Percentiles rank a stretch among this genome's conserved stretches.
Conservation (phyloP, 148 eudicot species). For the Polygonum maritimum region DNA sequence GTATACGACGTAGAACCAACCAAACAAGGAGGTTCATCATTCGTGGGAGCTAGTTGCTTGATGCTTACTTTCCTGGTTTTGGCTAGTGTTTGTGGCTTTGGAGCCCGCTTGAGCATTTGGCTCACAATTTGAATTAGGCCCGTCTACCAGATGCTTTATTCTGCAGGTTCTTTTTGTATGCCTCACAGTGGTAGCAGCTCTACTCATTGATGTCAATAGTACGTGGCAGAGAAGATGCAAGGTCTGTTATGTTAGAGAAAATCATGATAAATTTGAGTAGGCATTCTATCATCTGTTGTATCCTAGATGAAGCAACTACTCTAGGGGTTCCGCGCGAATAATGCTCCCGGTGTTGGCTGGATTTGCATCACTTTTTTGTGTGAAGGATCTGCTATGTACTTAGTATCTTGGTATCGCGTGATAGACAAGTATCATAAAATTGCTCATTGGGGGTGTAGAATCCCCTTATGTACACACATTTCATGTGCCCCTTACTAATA, state of each 20-base stretch:
- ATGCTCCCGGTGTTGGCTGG: neutral
- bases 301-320: neutral
- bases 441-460: neutral
- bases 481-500: neutral
- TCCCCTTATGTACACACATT: conserved; percentile 3
- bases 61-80: conserved; percentile 70
- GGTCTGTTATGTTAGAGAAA: neutral
- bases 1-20: conserved; percentile 74
- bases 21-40: conserved; percentile 58
- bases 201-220: neutral
- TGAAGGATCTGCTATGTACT: neutral
- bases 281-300: neutral
- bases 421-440: neutral
- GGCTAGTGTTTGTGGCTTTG: conserved; percentile 65
- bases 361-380: neutral
- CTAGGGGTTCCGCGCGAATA: neutral
- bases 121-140: conserved; percentile 69
- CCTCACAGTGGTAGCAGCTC: conserved; percentile 18
- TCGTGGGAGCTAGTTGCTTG: conserved; percentile 70
- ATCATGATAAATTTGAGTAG: neutral
- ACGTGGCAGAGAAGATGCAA: neutral
- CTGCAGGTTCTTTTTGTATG: conserved; percentile 68
- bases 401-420: neutral
- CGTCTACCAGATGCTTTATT: conserved; percentile 85
- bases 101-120: conserved; percentile 51